Evolutionary conservation across 1,284 basidiomycete species (phyloP), one percentile per base, ranked within the genome.

Genomic region (Naganishia sp.): DNA sequence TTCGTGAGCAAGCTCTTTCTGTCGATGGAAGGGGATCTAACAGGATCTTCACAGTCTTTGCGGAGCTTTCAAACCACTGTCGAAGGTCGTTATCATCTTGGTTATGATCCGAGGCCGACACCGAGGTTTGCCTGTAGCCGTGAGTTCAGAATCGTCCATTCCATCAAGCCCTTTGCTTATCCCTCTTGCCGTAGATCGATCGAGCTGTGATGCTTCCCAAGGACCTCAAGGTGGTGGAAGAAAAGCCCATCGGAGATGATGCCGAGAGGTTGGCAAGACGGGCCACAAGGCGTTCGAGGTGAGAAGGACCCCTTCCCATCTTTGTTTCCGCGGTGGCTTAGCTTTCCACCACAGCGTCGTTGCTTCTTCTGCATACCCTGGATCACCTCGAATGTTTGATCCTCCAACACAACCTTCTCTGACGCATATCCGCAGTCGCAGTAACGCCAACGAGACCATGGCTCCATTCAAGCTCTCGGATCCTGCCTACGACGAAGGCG

Each of bases 31-130:
- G 47, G 17, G 10, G 11, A 32, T 52, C 51, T 51, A 21, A 18
- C 41, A 39, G 25, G 28, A 35, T n/a, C 31, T 39, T 57, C 62
- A 86, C 73, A 92, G 91, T 0, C 85, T 96, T 60, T 87, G 86
- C 6, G 94, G 92, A 1, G 84, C 88, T 7, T 86, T 95, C 69
- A 82, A 84, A 9, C 86, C 88, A 0, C 79, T 96, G 3, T 94
- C 92, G 0, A 98, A 97, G 78, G 83, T 98, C 25, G 87, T 97
- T 62, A 76, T 97, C 23, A 87, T 86, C 71, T 75, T 84, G 4
- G 92, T 97, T 71, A 97, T 98, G 92, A 83, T 98, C 63, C 88
- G 94, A 69, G 94, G 94, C 9, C 85, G 94, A 13, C 94, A 98
- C 79, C 87, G 95, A 54, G 92, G 92, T 4, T 80, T 93, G 5